These are phyloP conservation scores for Schoenoplectus tabernaemontani DNA, from an alignment of 202 grass and related monocot genomes.

Conservation along the genomic window DNA sequence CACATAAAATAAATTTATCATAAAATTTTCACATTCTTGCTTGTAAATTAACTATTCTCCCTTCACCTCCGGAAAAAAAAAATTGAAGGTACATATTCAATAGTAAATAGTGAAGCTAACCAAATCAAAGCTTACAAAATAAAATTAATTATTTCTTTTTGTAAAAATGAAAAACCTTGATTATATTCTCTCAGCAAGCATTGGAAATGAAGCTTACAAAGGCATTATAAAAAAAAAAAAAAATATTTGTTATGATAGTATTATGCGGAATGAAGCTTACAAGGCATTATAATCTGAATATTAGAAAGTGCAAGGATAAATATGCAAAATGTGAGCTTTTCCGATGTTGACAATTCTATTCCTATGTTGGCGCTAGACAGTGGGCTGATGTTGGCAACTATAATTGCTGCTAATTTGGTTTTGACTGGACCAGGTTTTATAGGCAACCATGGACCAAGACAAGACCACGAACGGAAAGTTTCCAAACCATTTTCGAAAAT, in stretches of 20 bases:
- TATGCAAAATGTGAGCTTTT: not conserved
- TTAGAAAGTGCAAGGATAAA: not conserved
- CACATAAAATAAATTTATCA: too few species aligned
- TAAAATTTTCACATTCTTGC: not conserved
- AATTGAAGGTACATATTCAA: too few species aligned
- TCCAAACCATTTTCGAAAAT: not conserved
- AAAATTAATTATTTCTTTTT: too few species aligned
- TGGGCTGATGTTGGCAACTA: not conserved
- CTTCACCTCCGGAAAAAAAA: too few species aligned
- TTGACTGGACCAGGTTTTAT: not conserved
- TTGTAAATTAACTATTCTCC: not conserved
- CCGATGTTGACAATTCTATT: conserved; percentile 10
- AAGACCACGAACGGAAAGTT: not conserved
- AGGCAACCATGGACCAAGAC: not conserved
- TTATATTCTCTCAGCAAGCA: too few species aligned
- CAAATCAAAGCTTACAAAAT: too few species aligned
- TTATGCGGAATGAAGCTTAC: too few species aligned
- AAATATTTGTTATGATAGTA: too few species aligned
- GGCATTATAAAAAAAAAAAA: too few species aligned
- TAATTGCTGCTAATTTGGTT: not conserved
- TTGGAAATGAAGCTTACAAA: too few species aligned
- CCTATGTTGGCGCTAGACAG: not conserved
- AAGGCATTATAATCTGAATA: not conserved
- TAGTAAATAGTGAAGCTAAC: too few species aligned
- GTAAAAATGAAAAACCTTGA: too few species aligned